Evolutionary conservation across 108 stramenopile genomes (phyloP), one percentile per base, ranked within the genome.

Genomic region (Cyclotella choctawhatcheeana): DNA sequence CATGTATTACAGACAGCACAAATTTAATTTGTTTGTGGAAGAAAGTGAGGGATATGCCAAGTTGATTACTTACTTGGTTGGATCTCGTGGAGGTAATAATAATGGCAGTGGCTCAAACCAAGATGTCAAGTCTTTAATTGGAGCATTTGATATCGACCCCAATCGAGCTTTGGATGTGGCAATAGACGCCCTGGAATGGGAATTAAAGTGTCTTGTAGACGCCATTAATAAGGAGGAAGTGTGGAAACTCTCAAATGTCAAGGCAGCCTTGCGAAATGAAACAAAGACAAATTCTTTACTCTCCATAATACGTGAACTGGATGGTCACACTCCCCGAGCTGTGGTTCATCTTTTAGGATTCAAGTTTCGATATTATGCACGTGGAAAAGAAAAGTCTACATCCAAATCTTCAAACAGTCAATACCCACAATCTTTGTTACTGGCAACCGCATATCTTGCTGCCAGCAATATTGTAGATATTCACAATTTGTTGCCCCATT

Each of bases 31-130:
- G 12, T 67, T 95, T 33, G 88, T 84, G 17, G 98, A 99, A 82
- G 97, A 98, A 76, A 90, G 90, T 40, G 97, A 98, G 76, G 98
- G 98, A 2, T 99, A 82, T 73, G 76, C 95, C 33, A 97, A 97
- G 72, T 61, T 96, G 20, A 17, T 93, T 16, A 22, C 44, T 22
- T 77, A 85, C 35, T 61, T 88, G 20, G 44, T 58, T 64, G 24
- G 29, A 51, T 0, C 13, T 1, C 8, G 1, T 30, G 0, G 29
- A 29, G 14, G 2, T 44, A 56, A 24, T 25, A 25, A 25, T 66
- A 20, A 20, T 16, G 32, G 0, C 55, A 14, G 18, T 17, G 31
- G 0, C 18, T 65, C 35, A 54, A 40, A 5, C 7, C 20, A 22
- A 58, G 33, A 68, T 22, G 59, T 77, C 20, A 31, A 62, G 12